phyloP scores from a whole-genome alignment of 2,329 filamentous ascomycete genomes.

The Aspergillus sp. region DNA sequence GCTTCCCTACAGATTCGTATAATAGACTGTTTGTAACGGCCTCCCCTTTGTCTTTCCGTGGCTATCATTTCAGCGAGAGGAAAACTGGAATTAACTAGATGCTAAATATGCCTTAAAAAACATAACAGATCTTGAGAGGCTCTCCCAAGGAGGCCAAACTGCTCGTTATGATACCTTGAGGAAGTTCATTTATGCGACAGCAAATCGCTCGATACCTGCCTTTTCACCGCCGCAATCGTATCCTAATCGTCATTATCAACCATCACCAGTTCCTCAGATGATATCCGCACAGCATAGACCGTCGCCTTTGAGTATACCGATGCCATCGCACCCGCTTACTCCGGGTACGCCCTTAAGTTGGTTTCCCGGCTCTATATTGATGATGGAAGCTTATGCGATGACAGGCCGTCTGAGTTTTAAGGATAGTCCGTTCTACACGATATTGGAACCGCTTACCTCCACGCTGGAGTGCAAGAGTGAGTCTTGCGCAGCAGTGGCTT shows the following conservation, averaged over 20 bases:
- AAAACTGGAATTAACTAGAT: background rate
- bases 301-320: slow-evolving; percentile 20
- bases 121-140: slow-evolving; percentile 20
- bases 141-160: slow-evolving; percentile 14
- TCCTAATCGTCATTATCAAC: slow-evolving; percentile 18
- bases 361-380: slow-evolving; percentile 1
- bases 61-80: background rate
- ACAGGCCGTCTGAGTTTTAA: slow-evolving; percentile 53
- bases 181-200: slow-evolving; percentile 23
- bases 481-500: slow-evolving; percentile 17
- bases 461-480: slow-evolving; percentile 65
- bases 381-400: slow-evolving; percentile 25
- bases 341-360: slow-evolving; percentile 17
- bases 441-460: slow-evolving; percentile 57
- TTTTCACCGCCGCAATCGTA: slow-evolving; percentile 18
- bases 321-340: slow-evolving; percentile 22
- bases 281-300: slow-evolving; percentile 20
- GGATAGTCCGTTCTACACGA: slow-evolving; percentile 75
- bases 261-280: slow-evolving; percentile 16
- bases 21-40: slow-evolving; percentile 57
- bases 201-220: slow-evolving; percentile 20
- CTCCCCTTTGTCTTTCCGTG: slow-evolving; percentile 4
- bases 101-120: background rate
- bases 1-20: slow-evolving; percentile 71
- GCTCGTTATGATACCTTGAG: slow-evolving; percentile 26